Evolutionary conservation across 1,284 basidiomycete species (phyloP).

Genomic region (Sporisorium exsertum): DNA sequence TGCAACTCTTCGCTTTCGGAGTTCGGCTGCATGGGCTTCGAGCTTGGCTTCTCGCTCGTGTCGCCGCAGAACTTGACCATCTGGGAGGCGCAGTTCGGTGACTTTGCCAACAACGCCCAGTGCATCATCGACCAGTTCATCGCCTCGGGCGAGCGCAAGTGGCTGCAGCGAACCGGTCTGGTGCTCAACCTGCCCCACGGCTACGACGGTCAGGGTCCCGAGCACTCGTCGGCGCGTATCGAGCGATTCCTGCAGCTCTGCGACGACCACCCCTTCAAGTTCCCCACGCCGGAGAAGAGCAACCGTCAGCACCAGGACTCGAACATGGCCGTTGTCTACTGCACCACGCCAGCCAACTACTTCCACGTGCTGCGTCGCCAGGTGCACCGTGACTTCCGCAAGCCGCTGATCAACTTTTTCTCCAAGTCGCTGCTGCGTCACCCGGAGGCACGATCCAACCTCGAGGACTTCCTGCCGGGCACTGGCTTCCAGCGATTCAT

Average conservation of each 20-base stretch:
- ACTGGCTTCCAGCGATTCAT: constrained; percentile 93
- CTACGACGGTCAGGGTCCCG: constrained; percentile 98
- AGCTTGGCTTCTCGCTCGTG: constrained; percentile 97
- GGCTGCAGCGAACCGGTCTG: constrained; percentile 93
- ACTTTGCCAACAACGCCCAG: constrained; percentile 84
- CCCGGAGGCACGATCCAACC: constrained; percentile 85
- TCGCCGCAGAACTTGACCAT: constrained; percentile 93
- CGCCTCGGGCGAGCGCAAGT: constrained; percentile 96
- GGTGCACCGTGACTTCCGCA: constrained; percentile 69
- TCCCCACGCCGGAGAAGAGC: constrained; percentile 88
- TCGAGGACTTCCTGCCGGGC: constrained; percentile 89
- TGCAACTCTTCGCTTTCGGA: constrained; percentile 99
- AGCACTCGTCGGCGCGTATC: constrained; percentile 95
- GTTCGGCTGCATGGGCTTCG: constrained; percentile 94
- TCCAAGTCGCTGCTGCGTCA: constrained; percentile 95
- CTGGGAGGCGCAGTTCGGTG: constrained; percentile 98
- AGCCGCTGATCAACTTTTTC: constrained; percentile 83
- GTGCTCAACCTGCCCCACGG: constrained; percentile 90
- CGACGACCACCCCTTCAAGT: constrained; percentile 94
- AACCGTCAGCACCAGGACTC: constrained; percentile 98
- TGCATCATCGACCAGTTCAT: constrained; percentile 99
- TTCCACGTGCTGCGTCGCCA: constrained; percentile 70
- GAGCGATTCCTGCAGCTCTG: constrained; percentile 98
- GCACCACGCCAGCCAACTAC: constrained; percentile 74
- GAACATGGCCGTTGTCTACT: constrained; percentile 99